Percentiles rank a stretch among this genome's conserved stretches.
These are phyloP conservation scores for Scolecobasidium constrictum DNA, from an alignment of 2,329 filamentous ascomycete species.

Conservation along the genomic window DNA sequence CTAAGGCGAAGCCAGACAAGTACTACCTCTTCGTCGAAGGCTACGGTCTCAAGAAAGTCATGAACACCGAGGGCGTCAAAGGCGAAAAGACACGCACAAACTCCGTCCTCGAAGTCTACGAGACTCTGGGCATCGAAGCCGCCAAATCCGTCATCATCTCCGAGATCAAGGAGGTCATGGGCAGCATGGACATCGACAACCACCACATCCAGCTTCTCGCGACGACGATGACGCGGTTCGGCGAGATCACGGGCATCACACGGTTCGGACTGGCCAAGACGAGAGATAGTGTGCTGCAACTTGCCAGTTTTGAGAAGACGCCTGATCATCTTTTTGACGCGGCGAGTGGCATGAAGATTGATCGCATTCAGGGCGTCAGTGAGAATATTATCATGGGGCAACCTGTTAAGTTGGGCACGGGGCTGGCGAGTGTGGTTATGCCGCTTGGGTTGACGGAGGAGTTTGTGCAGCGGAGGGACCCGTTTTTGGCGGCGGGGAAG, in stretches of 20 bases:
- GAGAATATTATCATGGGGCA: conserved; percentile 99
- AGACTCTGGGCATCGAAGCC: conserved; percentile 90
- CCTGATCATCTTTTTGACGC: conserved; percentile 96
- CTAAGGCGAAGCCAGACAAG: conserved; percentile 38
- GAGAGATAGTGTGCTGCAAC: conserved; percentile 84
- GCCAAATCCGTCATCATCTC: conserved; percentile 78
- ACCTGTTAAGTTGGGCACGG: conserved; percentile 83
- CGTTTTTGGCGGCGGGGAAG: conserved; percentile 2
- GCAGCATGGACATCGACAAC: conserved; percentile 88
- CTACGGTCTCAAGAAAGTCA: conserved; percentile 79
- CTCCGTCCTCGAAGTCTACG: conserved; percentile 77
- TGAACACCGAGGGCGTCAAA: conserved; percentile 86
- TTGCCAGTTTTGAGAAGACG: conserved; percentile 96
- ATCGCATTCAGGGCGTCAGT: conserved; percentile 83
- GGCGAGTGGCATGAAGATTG: conserved; percentile 81
- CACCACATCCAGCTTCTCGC: conserved; percentile 96
- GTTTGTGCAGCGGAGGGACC: conserved; percentile 22
- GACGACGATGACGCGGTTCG: conserved; percentile 98
- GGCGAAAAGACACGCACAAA: conserved; percentile 68
- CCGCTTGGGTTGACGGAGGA: conserved; percentile 57
- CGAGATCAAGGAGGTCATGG: conserved; percentile 86
- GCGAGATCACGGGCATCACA: conserved; percentile 91
- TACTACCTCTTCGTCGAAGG: conserved; percentile 70
- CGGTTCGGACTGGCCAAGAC: conserved; percentile 95
- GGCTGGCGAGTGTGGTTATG: conserved; percentile 80